These are phyloP conservation scores for Monosporascus sp. DNA, from an alignment of 2,329 filamentous ascomycete genomes.

Conservation along the genomic window DNA sequence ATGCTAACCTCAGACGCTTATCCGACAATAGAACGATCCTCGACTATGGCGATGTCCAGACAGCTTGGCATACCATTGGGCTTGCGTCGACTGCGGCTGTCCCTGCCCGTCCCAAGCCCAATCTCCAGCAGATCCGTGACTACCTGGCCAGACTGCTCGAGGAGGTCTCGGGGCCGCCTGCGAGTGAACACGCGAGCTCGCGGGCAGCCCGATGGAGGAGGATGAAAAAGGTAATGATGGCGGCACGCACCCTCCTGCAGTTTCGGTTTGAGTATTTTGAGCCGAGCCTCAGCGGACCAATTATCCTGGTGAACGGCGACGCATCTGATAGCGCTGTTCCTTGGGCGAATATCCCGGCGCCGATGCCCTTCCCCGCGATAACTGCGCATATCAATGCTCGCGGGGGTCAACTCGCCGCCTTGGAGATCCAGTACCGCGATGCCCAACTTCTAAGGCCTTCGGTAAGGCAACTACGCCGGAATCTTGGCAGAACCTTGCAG, in stretches of 20 bases:
- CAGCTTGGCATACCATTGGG: neutral
- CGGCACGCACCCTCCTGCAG: neutral
- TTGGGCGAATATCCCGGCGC: neutral
- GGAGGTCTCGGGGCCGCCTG: neutral
- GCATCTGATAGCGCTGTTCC: neutral
- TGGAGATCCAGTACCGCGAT: neutral
- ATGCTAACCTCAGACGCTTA: too few species aligned
- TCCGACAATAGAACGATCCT: too few species aligned
- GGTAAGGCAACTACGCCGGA: neutral
- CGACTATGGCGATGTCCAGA: neutral
- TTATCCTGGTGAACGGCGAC: neutral
- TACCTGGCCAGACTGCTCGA: neutral
- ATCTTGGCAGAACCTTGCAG: neutral
- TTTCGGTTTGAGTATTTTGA: neutral
- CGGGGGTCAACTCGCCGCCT: neutral
- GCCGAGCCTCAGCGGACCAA: neutral
- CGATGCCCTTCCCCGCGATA: neutral
- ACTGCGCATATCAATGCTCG: neutral
- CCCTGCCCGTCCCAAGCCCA: neutral
- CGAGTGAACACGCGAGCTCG: neutral
- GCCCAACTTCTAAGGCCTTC: neutral
- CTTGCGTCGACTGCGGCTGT: neutral
- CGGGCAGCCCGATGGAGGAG: neutral
- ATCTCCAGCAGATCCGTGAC: neutral
- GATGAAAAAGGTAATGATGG: neutral